These are phyloP conservation scores for Pythium coloratum DNA, from an alignment of 352 stramenopile genomes.

Conservation along the genomic window DNA sequence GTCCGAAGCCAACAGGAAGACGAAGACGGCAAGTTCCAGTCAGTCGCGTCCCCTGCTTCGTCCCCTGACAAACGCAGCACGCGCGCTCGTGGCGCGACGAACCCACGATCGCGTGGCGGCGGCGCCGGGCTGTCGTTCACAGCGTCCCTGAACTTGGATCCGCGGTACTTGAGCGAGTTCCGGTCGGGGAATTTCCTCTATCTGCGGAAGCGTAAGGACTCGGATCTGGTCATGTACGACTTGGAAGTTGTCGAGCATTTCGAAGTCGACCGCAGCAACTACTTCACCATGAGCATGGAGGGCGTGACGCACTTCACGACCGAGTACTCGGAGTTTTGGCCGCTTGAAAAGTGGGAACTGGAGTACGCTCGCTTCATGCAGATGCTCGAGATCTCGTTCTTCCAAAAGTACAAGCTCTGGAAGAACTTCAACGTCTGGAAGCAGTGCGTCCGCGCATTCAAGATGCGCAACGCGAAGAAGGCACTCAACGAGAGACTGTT, in stretches of 20 bases:
- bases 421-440: constrained; percentile 96
- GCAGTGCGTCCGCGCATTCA: constrained; percentile 77
- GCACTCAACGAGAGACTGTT: constrained; percentile 86
- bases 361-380: constrained; percentile 91
- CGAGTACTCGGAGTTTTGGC: constrained; percentile 89
- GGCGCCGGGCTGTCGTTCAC: constrained; percentile 56
- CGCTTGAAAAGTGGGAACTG: constrained; percentile 91
- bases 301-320: constrained; percentile 93
- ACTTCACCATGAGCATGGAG: constrained; percentile 93
- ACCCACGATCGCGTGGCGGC: background rate
- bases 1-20: constrained; percentile 13
- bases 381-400: constrained; percentile 91
- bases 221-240: constrained; percentile 80
- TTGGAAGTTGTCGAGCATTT: constrained; percentile 84
- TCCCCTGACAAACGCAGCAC: constrained; percentile 7
- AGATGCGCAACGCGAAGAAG: constrained; percentile 87
- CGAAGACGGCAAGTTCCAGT: background rate
- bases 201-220: constrained; percentile 59
- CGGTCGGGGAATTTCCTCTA: constrained; percentile 83
- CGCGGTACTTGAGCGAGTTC: constrained; percentile 75
- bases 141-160: constrained; percentile 71
- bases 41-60: background rate
- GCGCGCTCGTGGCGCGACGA: constrained; percentile 5
- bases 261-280: constrained; percentile 81
- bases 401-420: constrained; percentile 91